phyloP scores from a whole-genome alignment of 768 basidiomycete genomes.

The Rhodotorula sphaerocarpa region DNA sequence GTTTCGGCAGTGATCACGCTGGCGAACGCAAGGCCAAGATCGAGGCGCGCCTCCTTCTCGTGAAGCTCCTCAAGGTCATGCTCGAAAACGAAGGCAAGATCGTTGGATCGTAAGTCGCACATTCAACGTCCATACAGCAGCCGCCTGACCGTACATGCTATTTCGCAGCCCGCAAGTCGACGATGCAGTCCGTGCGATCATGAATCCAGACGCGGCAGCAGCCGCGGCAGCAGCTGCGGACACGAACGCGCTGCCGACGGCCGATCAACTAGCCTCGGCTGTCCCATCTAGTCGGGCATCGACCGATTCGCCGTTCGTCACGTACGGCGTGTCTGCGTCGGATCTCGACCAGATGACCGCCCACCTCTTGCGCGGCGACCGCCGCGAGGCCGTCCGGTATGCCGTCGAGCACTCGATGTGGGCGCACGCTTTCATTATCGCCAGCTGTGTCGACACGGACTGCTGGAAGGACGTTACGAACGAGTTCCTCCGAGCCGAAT shows the following conservation, averaged over 20 bases:
- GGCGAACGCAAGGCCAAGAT: conserved; percentile 51
- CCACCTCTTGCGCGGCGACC: conserved; percentile 72
- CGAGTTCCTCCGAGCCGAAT: conserved; percentile 72
- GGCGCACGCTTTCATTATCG: conserved; percentile 92
- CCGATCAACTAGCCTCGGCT: conserved; percentile 31
- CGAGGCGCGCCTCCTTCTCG: conserved; percentile 67
- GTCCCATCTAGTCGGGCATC: background rate
- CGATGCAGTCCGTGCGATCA: conserved; percentile 60
- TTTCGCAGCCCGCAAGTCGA: conserved; percentile 59
- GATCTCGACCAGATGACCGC: conserved; percentile 69
- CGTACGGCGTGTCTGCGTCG: conserved; percentile 56
- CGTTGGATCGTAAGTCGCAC: conserved; percentile 64
- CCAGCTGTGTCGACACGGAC: conserved; percentile 85
- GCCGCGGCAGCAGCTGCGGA: background rate
- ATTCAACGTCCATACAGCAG: background rate
- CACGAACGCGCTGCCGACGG: conserved; percentile 25
- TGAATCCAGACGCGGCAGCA: conserved; percentile 51
- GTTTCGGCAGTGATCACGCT: conserved; percentile 42
- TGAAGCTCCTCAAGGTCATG: conserved; percentile 67
- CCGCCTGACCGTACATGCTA: conserved; percentile 1
- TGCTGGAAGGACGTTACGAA: conserved; percentile 83
- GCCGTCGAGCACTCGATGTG: conserved; percentile 83
- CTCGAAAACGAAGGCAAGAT: conserved; percentile 82
- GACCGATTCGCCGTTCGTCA: conserved; percentile 47
- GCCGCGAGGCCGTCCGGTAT: conserved; percentile 74